Evolutionary conservation across 148 eudicot genomes (phyloP), one percentile per base, ranked within the genome.

Genomic region (Spergularia marina): DNA sequence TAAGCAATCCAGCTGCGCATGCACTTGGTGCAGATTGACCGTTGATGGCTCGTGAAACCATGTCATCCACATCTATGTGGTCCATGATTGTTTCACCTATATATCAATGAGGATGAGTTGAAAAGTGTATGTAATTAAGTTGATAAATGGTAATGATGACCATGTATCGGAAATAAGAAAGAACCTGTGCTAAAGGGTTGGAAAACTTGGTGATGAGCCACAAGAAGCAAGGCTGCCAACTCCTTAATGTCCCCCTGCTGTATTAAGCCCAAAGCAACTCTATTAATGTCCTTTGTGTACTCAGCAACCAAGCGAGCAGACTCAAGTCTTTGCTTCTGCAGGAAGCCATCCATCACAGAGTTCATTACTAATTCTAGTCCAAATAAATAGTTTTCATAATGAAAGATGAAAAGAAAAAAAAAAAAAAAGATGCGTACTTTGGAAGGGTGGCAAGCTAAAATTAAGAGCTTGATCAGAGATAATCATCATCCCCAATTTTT

Each of bases 211-310:
- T 56, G 17, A 56, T 56, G n/a, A 56, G 60, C 60, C 60, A 56
- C 60, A 56, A 56, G 60, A 56, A 56, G 60, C 60, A 56, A 20
- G 60, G 18, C 60, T 12, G 60, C 60, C 60, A 56, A 56, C 60
- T 12, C 60, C 60, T 56, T 56, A 20, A 56, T 17, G 8, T 56
- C 60, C 4, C 60, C 60, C 18, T 56, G 14, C 14, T 56, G 60
- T 21, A 56, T 7, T 13, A 56, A 56, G 60, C 20, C 15, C 60
- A 56, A 56, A 56, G 60, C 60, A 56, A 56, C 17, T 56, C n/a
- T 16, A 16, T 56, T 16, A 20, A 56, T 20, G 16, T 17, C 16
- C 16, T 56, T 56, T 12, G 17, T 56, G 60, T 56, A 56, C 18
- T 56, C 60, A 56, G 60, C 60, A 7, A 30, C 36, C 36, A 30